A percentile compares a stretch with the other conserved stretches of the same genome.
Evolutionary conservation across 768 basidiomycete genomes (phyloP).

Genomic region (Hypholoma fasciculare): DNA sequence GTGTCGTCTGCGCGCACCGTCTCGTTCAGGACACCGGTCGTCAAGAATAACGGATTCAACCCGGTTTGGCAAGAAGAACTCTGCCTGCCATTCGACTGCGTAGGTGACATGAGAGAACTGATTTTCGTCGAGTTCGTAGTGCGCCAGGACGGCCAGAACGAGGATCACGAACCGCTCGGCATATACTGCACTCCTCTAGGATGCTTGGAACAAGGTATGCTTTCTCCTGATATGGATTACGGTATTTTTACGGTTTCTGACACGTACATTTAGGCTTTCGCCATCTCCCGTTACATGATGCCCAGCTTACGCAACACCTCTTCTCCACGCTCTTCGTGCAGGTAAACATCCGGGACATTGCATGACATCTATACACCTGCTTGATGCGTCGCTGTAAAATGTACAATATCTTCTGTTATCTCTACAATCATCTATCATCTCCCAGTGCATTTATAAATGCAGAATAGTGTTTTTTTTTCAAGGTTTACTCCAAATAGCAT

Average conservation of each 20-base stretch:
- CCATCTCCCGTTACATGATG: constrained; percentile 91
- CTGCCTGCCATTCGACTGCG: constrained; percentile 71
- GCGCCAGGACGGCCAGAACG: constrained; percentile 55
- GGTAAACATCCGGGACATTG: constrained; percentile 44
- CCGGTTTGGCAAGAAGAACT: constrained; percentile 83
- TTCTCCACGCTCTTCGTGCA: constrained; percentile 92
- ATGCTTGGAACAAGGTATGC: constrained; percentile 67
- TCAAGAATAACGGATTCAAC: constrained; percentile 93
- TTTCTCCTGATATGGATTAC: background rate
- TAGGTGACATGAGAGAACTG: constrained; percentile 79
- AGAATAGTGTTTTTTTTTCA: no score
- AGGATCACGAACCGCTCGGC: constrained; percentile 69
- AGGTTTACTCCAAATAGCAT: background rate
- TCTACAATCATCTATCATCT: no score
- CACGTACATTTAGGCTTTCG: constrained; percentile 60
- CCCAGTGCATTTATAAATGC: no score
- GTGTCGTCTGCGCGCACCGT: constrained; percentile 36
- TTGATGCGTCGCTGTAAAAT: background rate
- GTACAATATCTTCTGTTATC: no score
- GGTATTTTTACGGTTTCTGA: background rate
- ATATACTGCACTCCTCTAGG: constrained; percentile 78
- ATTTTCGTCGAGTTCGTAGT: constrained; percentile 85
- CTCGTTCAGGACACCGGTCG: constrained; percentile 59
- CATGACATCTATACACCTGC: background rate
- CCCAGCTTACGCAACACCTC: constrained; percentile 83